Base-by-base conservation (phyloP, 352 stramenopile genomes). In the Phytophthora fragariaefolia region DNA sequence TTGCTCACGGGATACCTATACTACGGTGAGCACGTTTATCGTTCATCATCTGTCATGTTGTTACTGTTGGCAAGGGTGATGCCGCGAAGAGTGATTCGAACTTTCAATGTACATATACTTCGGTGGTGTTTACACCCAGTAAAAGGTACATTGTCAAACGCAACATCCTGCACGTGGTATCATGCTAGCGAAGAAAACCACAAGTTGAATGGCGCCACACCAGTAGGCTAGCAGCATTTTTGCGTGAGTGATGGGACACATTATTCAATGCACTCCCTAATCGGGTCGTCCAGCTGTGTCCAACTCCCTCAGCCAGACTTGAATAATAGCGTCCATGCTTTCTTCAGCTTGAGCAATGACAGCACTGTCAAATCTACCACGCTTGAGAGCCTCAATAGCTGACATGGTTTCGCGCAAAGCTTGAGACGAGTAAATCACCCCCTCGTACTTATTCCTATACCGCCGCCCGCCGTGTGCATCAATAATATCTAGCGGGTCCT, bases 351-450 rank as follows among this genome's bases (percentile, higher is more conserved):
- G 53, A 8, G 62, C 36, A 28, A 58, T 65, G 7, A 69, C 26
- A 32, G 36, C 12, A n/a, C 7, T 12, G 27, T 69, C 46, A n/a
- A 65, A 69, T 38, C 48, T 48, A 3, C 62, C 62, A 3, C 38
- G 62, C 18, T 59, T 58, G n/a, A 69, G 46, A 48, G 54, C 53
- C 36, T 64, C 55, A 18, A 69, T 55, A 23, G 62, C 62, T 2
- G 53, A 48, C 62, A 65, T 69, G 13, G 62, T 49, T 20, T 69
- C 62, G 5, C 62, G 62, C 36, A 69, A 53, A 32, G 54, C 62
- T 54, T 69, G 62, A 3, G 62, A 64, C 4, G 62, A 64, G 36
- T 59, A 58, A 24, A 65, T 69, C 17, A 69, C 54, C 24, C 46
- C 46, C 8, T 69, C 60, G 20, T 51, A 69, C 17, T 28, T 26